Evolutionary conservation across 2,329 filamentous ascomycete species (phyloP).

Genomic region (Pseudogymnoascus sp.): DNA sequence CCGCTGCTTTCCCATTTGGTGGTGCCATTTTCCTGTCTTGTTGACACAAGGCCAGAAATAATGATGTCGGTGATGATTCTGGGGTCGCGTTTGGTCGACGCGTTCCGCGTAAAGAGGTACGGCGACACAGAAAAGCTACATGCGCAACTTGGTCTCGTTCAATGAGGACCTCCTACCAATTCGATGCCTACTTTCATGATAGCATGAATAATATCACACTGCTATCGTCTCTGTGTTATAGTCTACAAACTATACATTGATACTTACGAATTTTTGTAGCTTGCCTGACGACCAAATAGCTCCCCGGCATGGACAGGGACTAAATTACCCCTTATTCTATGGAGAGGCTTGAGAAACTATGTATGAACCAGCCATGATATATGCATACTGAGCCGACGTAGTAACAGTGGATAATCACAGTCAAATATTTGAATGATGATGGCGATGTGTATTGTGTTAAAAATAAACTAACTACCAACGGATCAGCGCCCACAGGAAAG

Average conservation of each 20-base stretch:
- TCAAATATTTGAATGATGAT: background rate
- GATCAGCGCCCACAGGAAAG: background rate
- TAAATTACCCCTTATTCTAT: background rate
- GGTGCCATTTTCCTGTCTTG: conserved; percentile 21
- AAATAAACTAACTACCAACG: background rate
- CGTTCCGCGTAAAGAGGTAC: conserved; percentile 14
- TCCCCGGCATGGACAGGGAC: too few relatives aligned
- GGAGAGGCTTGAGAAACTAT: background rate
- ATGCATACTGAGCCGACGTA: background rate
- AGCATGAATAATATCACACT: background rate
- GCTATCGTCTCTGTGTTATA: background rate
- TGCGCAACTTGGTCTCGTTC: background rate
- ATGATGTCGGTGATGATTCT: conserved; percentile 5
- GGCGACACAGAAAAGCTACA: background rate
- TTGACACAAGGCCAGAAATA: background rate
- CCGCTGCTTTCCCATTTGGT: conserved; percentile 18
- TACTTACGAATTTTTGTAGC: background rate
- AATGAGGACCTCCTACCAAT: background rate
- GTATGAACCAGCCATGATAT: background rate
- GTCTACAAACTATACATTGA: background rate
- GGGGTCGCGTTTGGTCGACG: conserved; percentile 14
- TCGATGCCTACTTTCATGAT: background rate
- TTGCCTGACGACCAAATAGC: background rate
- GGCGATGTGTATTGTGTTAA: conserved; percentile 5
- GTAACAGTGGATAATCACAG: background rate